phyloP scores from a whole-genome alignment of 2,329 filamentous ascomycete genomes.

The Teratosphaeria destructans region DNA sequence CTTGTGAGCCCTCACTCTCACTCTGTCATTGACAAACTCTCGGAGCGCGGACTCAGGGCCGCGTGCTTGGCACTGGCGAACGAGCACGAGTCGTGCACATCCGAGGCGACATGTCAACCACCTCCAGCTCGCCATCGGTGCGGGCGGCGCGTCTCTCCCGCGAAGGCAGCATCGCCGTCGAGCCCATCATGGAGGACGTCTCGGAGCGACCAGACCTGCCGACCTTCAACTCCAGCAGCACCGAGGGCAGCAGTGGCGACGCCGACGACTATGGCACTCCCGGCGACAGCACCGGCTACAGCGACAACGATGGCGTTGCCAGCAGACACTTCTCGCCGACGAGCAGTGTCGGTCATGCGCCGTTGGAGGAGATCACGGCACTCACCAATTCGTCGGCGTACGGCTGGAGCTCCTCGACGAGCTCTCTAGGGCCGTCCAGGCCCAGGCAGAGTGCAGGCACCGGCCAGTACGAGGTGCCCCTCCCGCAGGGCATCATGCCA shows the following conservation, averaged over 20 bases:
- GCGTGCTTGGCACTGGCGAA: background rate
- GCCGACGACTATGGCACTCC: slow-evolving; percentile 12
- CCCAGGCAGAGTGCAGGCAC: background rate
- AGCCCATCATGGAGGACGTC: slow-evolving; percentile 24
- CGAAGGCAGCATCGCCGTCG: slow-evolving; percentile 1
- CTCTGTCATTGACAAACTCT: background rate
- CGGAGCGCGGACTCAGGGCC: background rate
- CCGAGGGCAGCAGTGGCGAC: slow-evolving; percentile 11
- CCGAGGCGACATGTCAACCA: background rate
- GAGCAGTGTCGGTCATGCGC: slow-evolving; percentile 3
- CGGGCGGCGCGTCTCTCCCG: background rate
- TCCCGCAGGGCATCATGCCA: slow-evolving; percentile 8
- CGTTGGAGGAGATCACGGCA: slow-evolving; percentile 16
- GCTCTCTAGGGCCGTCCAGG: background rate
- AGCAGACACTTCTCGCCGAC: slow-evolving; percentile 16
- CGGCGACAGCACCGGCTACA: slow-evolving; percentile 11
- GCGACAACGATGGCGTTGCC: slow-evolving; percentile 18
- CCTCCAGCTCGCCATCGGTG: background rate
- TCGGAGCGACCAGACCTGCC: slow-evolving; percentile 20
- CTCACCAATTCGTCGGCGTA: slow-evolving; percentile 20
- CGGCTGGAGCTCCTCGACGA: slow-evolving; percentile 14
- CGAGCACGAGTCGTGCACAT: background rate
- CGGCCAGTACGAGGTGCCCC: slow-evolving; percentile 11
- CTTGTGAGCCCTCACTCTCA: background rate
- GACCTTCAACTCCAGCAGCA: slow-evolving; percentile 23